Base-by-base conservation (phyloP, 257 asterid species). In the Mitragyna speciosa region DNA sequence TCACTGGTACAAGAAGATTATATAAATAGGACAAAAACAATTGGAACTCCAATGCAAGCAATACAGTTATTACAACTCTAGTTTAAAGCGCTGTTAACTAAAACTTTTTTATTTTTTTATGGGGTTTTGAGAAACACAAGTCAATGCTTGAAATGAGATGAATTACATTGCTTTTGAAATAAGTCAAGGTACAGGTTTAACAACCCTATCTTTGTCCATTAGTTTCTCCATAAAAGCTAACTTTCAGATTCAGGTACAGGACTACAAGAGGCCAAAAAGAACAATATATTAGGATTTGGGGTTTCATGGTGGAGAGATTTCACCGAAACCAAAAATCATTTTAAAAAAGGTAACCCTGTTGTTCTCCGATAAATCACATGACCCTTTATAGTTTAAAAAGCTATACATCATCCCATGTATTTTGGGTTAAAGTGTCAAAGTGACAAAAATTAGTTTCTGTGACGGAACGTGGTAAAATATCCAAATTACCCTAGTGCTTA, bases 1-100 rank as follows among this genome's bases (percentile, higher is more conserved):
- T 49, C 83, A 58, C 41, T 66, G 31, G 82, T 76, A 76, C 76
- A 80, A 88, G 54, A 79, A 85, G 68, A 78, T 77, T 28, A 76
- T 47, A 36, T 4, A 26, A 58, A 52, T 81, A 76, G 76, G 88
- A 88, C 93, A 85, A 88, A 80, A 83, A 78, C 70, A 70, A 70
- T 63, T 79, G 65, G 67, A 86, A 84, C 58, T 80, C 73, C 85
- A 74, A 82, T 81, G 88, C 76, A 66, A 69, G 74, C 68, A 72
- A 31, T 48, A 4, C 11, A 56, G 47, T 45, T 77, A 72, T 72
- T 68, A 39, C 75, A 52, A 36, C 75, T 72, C 77, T 56, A 31
- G 74, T 80, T 83, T 65, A 73, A 78, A 49, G 52, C 69, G 59
- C 65, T 78, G 63, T 75, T 78, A 19, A 77, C 61, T 73, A 30